Evolutionary conservation across 139 green algal genomes (phyloP).

Genomic region (Medakamo hakoo): DNA sequence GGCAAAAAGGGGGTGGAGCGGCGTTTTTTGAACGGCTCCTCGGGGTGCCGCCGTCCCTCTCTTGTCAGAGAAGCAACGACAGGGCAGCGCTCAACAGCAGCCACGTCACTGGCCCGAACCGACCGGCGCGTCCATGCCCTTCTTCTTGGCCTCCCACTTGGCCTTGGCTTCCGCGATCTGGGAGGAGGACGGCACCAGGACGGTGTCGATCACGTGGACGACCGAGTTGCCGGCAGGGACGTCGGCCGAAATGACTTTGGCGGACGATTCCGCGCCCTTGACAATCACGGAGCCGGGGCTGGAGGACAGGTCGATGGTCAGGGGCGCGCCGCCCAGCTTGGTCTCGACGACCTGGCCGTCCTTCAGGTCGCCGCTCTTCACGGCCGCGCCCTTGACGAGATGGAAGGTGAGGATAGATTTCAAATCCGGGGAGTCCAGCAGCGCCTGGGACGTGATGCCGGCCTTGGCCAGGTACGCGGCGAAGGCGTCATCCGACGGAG

Average conservation of each 20-base stretch:
- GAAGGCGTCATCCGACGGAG: conserved; percentile 31
- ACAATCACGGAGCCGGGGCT: neutral
- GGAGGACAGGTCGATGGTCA: neutral
- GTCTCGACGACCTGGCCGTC: neutral
- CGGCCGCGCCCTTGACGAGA: neutral
- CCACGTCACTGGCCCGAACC: too few species aligned
- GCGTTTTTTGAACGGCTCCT: too few species aligned
- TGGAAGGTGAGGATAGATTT: neutral
- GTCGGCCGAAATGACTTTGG: neutral
- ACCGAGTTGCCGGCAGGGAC: neutral
- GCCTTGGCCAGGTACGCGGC: conserved; percentile 4
- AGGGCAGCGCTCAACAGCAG: too few species aligned
- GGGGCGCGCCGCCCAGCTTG: neutral
- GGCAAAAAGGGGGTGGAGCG: too few species aligned
- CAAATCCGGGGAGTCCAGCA: conserved; percentile 7
- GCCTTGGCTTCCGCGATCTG: too few species aligned
- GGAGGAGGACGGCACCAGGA: neutral
- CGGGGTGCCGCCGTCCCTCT: too few species aligned
- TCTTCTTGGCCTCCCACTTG: too few species aligned
- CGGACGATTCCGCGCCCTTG: neutral
- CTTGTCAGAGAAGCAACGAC: too few species aligned
- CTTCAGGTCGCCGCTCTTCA: neutral
- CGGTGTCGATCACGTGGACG: neutral
- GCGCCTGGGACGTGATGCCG: conserved; percentile 16
- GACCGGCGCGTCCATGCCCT: too few species aligned